Evolutionary conservation across 768 basidiomycete species (phyloP), one percentile per base, ranked within the genome.

Genomic region (Trametes villosa): DNA sequence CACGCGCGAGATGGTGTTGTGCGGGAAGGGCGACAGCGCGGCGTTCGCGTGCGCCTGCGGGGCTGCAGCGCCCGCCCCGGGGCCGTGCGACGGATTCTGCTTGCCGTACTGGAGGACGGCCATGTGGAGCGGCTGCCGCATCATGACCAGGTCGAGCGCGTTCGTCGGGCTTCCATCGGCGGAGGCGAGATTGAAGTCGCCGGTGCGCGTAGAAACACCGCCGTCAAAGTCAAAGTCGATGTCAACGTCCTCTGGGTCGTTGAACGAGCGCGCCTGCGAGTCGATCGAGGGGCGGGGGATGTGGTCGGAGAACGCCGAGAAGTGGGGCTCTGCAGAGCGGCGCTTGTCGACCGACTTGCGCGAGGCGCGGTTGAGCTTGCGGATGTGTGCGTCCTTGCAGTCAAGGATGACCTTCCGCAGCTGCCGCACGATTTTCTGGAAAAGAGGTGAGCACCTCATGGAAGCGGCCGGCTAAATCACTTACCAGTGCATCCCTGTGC

Each of bases 401-500:
- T 92, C 89, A 66, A 90, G 86, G 38, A 88, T 88, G 42, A 94
- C 86, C 68, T 92, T 94, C 74, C 89, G 87, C 60, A 96, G 76
- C 66, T 89, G 88, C 59, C 86, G 84, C 33, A 95, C 88, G 62
- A 94, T 90, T 67, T 83, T 87, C 91, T 94, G 63, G 9, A 34
- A 63, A 31, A 11, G 42, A 29, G 49, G 53, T 64, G 29, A 68
- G 62, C 45, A 48, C 17, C 34, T 7, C 3, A 34, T 18, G 11
- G 15, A 15, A 22, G 20, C 36, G 18, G 52, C 3, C 24, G 38
- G 20, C 15, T 40, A 54, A 12, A 24, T 27, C 40, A 78, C 88
- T 75, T 70, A 94, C 92, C 78, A 86, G 65, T 41, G 90, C 91
- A 67, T 92, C 91, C 50, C 74, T 75, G 67, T 87, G 85, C 63